Base-by-base conservation (phyloP, 2,329 filamentous ascomycete genomes). In the Paracorniculantispora psalliotae region DNA sequence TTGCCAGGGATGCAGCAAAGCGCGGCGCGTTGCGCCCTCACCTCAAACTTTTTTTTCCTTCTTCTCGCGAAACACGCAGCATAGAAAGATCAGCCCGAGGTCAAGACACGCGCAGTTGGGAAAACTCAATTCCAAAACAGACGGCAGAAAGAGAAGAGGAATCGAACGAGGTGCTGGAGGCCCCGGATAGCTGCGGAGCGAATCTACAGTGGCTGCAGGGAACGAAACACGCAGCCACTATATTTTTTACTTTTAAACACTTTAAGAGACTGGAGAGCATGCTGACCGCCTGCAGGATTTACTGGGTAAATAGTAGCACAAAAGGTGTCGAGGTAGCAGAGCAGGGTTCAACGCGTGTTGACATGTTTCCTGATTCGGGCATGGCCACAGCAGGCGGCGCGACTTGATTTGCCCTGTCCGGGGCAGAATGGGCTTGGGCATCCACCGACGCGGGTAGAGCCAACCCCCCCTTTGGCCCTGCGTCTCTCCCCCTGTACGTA, bases 281-380 rank as follows among this genome's bases (percentile, higher is more conserved):
- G 8, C 33, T 37, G 33, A 37, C 33, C 33, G 33, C 33, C 33
- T 7, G 6, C 30, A 12, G 33, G n/a, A n/a, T n/a, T n/a, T n/a
- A n/a, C n/a, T n/a, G n/a, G n/a, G n/a, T n/a, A n/a, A n/a, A n/a
- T n/a, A n/a, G n/a, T n/a, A n/a, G n/a, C n/a, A n/a, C n/a, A n/a
- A n/a, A n/a, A n/a, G n/a, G n/a, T n/a, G n/a, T n/a, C n/a, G n/a
- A n/a, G n/a, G n/a, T n/a, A 8, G 7, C 33, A 37, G 4, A 9
- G 4, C 41, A 39, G 26, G 23, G 52, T 39, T 26, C 53, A 44
- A 55, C 57, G 57, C 57, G 57, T 59, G 50, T 59, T 59, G 57
- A 59, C 55, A 58, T 58, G 46, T 41, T 48, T 37, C 49, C 57
- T 55, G 33, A 41, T 54, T 59, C 33, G 50, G 57, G 57, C 41